Evolutionary conservation across 108 stramenopile species (phyloP).

Genomic region (Cyclotella sp.): DNA sequence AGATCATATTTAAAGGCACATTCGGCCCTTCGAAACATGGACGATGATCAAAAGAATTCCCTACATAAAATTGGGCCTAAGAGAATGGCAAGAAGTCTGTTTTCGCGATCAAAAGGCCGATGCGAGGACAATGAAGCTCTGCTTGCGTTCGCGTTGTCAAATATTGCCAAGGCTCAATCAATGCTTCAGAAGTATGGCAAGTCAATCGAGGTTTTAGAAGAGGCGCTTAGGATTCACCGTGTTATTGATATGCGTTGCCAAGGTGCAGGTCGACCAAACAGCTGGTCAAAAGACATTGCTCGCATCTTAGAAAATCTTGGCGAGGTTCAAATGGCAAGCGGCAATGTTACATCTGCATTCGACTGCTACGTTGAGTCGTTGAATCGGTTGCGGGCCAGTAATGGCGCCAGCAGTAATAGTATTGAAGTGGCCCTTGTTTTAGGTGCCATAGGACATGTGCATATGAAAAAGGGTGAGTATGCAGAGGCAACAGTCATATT

Average conservation of each 20-base stretch:
- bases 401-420: constrained; percentile 3
- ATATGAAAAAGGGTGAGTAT: constrained; percentile 47
- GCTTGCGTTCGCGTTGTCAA: constrained; percentile 40
- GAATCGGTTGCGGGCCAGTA: constrained; percentile 30
- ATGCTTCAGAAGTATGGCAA: constrained; percentile 55
- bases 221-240: constrained; percentile 47
- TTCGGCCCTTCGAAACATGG: constrained; percentile 37
- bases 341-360: constrained; percentile 45
- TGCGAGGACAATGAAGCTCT: constrained; percentile 30
- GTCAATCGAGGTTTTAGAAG: constrained; percentile 46
- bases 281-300: constrained; percentile 36
- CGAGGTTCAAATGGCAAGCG: constrained; percentile 50
- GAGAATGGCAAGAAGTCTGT: constrained; percentile 23
- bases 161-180: constrained; percentile 49
- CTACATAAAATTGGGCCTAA: constrained; percentile 27
- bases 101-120: constrained; percentile 1
- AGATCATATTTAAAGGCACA: constrained; percentile 46
- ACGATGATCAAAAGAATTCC: constrained; percentile 20
- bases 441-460: constrained; percentile 42
- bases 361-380: constrained; percentile 43
- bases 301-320: constrained; percentile 53
- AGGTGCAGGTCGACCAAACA: not conserved
- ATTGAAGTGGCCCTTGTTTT: constrained; percentile 52
- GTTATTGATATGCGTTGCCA: constrained; percentile 33
- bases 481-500: constrained; percentile 43